A percentile compares a stretch with the other conserved stretches of the same genome.
Evolutionary conservation across 129 eudicot species (phyloP).

Genomic region (Artemisia argyi): DNA sequence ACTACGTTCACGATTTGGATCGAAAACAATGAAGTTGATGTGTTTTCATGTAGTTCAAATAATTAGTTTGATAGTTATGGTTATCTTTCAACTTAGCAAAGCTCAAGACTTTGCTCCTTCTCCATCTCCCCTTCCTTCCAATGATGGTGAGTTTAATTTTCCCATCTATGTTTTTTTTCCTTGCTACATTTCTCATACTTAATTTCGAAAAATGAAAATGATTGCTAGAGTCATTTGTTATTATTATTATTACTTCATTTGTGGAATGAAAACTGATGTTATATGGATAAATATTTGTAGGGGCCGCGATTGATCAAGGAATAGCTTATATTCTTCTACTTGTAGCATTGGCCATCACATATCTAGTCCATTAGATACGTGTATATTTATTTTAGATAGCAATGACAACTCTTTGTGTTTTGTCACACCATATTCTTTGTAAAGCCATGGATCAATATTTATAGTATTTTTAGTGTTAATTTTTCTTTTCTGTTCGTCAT

Average conservation of each 20-base stretch:
- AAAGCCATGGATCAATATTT: background rate
- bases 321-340: constrained; percentile 55
- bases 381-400: background rate
- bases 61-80: constrained; percentile 41
- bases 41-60: constrained; percentile 29
- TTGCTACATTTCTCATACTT: background rate
- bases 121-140: constrained; percentile 48
- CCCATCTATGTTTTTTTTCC: background rate
- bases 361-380: constrained; percentile 43
- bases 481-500: too few relatives aligned
- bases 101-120: constrained; percentile 46
- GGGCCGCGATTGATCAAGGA: constrained; percentile 67
- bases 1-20: background rate
- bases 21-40: constrained; percentile 28
- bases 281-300: constrained; percentile 35
- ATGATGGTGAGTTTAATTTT: constrained; percentile 35
- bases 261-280: constrained; percentile 16
- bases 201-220: background rate
- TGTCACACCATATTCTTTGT: background rate
- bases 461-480: background rate
- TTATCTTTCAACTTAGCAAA: constrained; percentile 24
- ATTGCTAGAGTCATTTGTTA: background rate
- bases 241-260: background rate
- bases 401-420: background rate
- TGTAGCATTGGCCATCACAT: constrained; percentile 60